These are phyloP conservation scores for Agrocybe praecox DNA, from an alignment of 768 basidiomycete species.

Conservation along the genomic window DNA sequence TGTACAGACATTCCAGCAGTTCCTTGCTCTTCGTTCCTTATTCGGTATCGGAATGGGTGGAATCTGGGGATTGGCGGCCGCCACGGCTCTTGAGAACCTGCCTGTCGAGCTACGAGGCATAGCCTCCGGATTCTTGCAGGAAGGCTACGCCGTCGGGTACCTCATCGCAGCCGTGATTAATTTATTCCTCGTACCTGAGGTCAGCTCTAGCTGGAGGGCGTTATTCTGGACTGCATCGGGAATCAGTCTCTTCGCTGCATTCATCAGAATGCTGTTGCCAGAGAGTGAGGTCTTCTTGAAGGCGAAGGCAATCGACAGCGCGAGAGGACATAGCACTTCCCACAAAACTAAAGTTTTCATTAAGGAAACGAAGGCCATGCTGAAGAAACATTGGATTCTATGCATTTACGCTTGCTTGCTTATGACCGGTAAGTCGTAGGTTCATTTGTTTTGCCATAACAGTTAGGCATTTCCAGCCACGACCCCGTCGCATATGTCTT, in stretches of 20 bases:
- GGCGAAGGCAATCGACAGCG: slow-evolving; percentile 58
- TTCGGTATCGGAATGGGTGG: slow-evolving; percentile 92
- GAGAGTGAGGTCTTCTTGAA: slow-evolving; percentile 76
- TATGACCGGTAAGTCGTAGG: slow-evolving; percentile 57
- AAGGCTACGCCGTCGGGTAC: slow-evolving; percentile 88
- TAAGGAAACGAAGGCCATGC: slow-evolving; percentile 71
- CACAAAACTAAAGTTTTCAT: slow-evolving; percentile 75
- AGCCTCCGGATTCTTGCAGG: slow-evolving; percentile 81
- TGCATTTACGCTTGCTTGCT: slow-evolving; percentile 85
- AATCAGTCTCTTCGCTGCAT: slow-evolving; percentile 69
- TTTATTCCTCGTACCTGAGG: slow-evolving; percentile 57
- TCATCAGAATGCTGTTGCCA: slow-evolving; percentile 66
- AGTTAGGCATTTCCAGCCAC: no score
- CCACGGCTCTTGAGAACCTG: slow-evolving; percentile 87
- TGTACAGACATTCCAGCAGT: slow-evolving; percentile 71
- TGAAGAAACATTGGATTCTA: slow-evolving; percentile 78
- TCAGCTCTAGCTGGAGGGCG: slow-evolving; percentile 60
- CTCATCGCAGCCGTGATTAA: slow-evolving; percentile 86
- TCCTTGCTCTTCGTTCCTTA: slow-evolving; percentile 80
- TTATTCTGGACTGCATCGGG: slow-evolving; percentile 84
- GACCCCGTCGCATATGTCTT: no score
- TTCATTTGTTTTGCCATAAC: neutral
- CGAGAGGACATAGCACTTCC: slow-evolving; percentile 56
- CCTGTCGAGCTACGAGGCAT: slow-evolving; percentile 87
- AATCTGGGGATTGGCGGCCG: slow-evolving; percentile 82